Evolutionary conservation across 1,284 basidiomycete genomes (phyloP).

Genomic region (Dichomitus squalens): DNA sequence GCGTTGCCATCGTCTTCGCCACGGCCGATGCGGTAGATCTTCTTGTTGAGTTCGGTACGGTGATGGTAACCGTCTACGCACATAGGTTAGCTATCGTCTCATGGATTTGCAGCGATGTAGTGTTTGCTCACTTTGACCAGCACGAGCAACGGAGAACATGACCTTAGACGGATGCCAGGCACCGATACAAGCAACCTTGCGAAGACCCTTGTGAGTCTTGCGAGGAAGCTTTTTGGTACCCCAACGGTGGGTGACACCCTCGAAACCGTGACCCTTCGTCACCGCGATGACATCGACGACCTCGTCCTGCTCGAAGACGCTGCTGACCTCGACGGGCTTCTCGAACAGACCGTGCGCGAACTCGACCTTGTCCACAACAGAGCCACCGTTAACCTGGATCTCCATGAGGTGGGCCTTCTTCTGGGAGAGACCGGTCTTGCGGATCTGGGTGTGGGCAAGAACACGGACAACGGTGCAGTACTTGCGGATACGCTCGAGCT

Average conservation of each 20-base stretch:
- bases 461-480: conserved; percentile 99
- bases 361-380: conserved; percentile 96
- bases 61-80: conserved; percentile 94
- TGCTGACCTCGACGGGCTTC: conserved; percentile 88
- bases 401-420: conserved; percentile 99
- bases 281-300: conserved; percentile 97
- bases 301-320: conserved; percentile 97
- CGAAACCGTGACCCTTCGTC: conserved; percentile 99
- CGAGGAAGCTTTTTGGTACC: conserved; percentile 98
- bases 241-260: conserved; percentile 99
- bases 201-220: conserved; percentile 99
- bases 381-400: conserved; percentile 99
- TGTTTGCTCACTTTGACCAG: conserved; percentile 87
- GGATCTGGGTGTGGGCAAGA: conserved; percentile 98
- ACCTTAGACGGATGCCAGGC: conserved; percentile 99
- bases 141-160: conserved; percentile 99
- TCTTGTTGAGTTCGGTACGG: conserved; percentile 98
- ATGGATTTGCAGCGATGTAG: background rate
- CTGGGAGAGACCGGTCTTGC: conserved; percentile 96
- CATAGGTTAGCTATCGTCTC: background rate
- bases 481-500: conserved; percentile 99
- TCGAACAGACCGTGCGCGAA: conserved; percentile 96
- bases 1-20: conserved; percentile 85
- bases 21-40: conserved; percentile 95
- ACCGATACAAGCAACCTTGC: conserved; percentile 99